Base-by-base conservation (phyloP, 1,139 yeast genomes). In the Nakaseomyces bracarensis region DNA sequence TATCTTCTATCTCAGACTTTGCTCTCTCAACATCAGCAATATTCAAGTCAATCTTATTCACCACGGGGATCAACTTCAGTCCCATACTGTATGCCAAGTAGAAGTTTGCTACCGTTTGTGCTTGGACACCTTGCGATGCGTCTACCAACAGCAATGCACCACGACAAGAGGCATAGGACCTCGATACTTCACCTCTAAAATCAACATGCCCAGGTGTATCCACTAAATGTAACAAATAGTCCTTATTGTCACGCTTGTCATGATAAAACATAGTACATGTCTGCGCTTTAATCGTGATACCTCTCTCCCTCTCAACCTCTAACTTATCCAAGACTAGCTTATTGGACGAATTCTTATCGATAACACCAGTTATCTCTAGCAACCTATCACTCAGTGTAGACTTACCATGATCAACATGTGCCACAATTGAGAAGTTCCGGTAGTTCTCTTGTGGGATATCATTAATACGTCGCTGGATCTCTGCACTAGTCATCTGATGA, bases 201-300 rank as follows among this genome's bases (percentile, higher is more conserved):
- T 91, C 98, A 23, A 91, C 98, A 61, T 91, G 98, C 0, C 98
- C 98, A 0, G 98, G 98, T 0, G 98, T 91, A 64, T 91, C 98
- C 45, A 91, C 95, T 44, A 91, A 70, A 64, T 91, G 96, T 41
- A 91, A 66, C 43, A 91, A 63, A 55, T 85, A 91, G 51, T 89
- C 96, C 51, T 76, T 65, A 4, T 74, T 73, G 11, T 44, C 38
- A 27, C 56, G 45, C 7, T 81, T 75, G 56, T 85, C 77, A 19
- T 72, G 71, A 59, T 87, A 86, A 43, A 91, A 71, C 97, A 91
- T 91, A 0, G 96, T 74, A 53, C 95, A 91, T 0, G 97, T 89
- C 58, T 91, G 97, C 0, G 98, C 97, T 61, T 91, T 91, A 43
- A 91, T 91, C 0, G 98, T 91, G 57, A 91, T 91, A 21, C 98